Base-by-base conservation (phyloP, 2,329 filamentous ascomycete genomes). In the Nemania abortiva region DNA sequence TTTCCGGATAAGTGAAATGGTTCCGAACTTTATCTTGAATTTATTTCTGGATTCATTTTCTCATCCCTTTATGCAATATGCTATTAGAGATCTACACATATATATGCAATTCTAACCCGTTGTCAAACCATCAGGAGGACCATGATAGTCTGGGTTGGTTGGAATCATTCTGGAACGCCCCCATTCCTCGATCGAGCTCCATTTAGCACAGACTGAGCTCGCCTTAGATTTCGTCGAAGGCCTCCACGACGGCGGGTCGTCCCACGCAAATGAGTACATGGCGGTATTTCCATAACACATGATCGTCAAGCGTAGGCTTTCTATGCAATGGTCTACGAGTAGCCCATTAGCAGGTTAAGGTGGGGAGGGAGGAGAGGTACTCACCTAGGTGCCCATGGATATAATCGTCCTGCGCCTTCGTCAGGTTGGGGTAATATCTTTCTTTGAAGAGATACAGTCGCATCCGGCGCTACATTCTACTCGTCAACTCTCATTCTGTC, bases 261-360 rank as follows among this genome's bases (percentile, higher is more conserved):
- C 60, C 70, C 70, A 72, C 2, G 59, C 50, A 11, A 71, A 72
- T 7, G 70, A 61, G 7, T 52, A 49, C 10, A 72, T 6, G 0
- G 22, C 31, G 2, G 63, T 53, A 29, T 72, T 72, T 0, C 69
- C 70, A 29, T 67, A 39, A 34, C 70, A 72, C 70, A 72, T 72
- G 15, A 69, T 57, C 0, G 64, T 68, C 11, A 54, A 37, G 1
- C 70, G 66, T 6, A 72, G 49, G 2, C 55, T 49, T 49, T 72
- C 70, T 11, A 72, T 24, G 29, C 70, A 72, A 31, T 72, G 70
- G 29, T 72, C 70, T 69, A 13, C 13, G 1, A 47, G 11, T 15
- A 53, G 24, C 15, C 20, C 2, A 22, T 29, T 29, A 3, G 9
- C 3, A 11, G 3, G 9, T 42, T 18, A 3, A 42, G 39, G 6